Base-by-base conservation (phyloP, 441 rosid genomes). In the Erodium chrysanthum region DNA sequence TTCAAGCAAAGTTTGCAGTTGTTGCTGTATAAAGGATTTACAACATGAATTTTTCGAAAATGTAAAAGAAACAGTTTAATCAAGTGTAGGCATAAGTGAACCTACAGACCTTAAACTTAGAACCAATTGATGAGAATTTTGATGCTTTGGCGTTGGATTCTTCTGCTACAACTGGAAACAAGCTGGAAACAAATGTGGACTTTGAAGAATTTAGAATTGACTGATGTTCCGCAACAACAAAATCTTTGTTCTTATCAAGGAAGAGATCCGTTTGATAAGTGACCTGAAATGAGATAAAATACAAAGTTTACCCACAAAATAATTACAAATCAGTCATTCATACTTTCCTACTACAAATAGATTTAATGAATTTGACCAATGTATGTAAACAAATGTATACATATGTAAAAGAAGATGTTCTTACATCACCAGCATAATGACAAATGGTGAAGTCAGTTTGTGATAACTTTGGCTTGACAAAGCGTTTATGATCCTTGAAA, bases 381-480 rank as follows among this genome's bases (percentile, higher is more conserved):
- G 20, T 31, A 5, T 67, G 65, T 25, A 21, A 9, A 64, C 23
- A 31, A 2, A 31, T 31, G 6, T 31, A 4, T 31, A 6, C 4
- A 4, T 31, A 4, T 31, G 29, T 25, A 25, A 25, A 20, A 5
- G 20, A 14, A 21, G 7, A 54, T 68, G 70, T 76, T 80, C 95
- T 84, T 77, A 91, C 99, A 82, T 95, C 97, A 63, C 99, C 99
- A 68, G 99, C 99, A 70, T 95, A 91, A 79, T 95, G 99, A 75
- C 77, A 77, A 75, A 95, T 83, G 17, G 96, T 86, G 84, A 95
- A 95, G 83, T 88, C 97, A 63, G 85, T 85, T 37, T 81, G 96
- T 60, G 99, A 82, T 81, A 95, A 74, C 79, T 95, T 95, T 72
- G 99, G 99, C 75, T 95, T 95, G 81, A 81, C 83, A 77, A 95